These are phyloP conservation scores for Orbilia quercus DNA, from an alignment of 2,329 filamentous ascomycete genomes.

Conservation along the genomic window DNA sequence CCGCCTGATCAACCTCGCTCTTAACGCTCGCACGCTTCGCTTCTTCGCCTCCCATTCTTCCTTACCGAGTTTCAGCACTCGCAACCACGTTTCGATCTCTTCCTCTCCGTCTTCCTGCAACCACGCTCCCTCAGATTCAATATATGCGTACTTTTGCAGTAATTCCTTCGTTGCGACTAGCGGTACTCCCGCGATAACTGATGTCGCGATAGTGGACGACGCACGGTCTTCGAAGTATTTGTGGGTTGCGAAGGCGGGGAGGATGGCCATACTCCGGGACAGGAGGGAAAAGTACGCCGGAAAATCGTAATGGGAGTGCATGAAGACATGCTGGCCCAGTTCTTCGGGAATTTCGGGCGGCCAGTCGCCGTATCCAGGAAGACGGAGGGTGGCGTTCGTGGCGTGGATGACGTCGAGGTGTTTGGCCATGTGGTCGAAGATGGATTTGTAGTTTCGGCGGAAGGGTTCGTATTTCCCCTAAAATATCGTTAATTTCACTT, in stretches of 20 bases:
- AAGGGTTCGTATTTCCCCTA: slow-evolving; percentile 60
- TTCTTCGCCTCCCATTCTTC: slow-evolving; percentile 73
- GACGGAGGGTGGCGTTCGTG: slow-evolving; percentile 57
- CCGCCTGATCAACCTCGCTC: slow-evolving; percentile 34
- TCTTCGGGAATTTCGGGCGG: slow-evolving; percentile 58
- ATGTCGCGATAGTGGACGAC: slow-evolving; percentile 59
- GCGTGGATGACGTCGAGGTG: slow-evolving; percentile 36
- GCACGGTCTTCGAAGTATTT: slow-evolving; percentile 61
- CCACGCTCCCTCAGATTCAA: slow-evolving; percentile 59
- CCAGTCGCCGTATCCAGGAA: slow-evolving; percentile 58
- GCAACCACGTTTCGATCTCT: slow-evolving; percentile 59
- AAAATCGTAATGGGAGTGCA: slow-evolving; percentile 59
- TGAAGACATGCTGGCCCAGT: slow-evolving; percentile 57
- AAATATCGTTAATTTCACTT: slow-evolving; percentile 51
- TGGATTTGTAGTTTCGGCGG: slow-evolving; percentile 59
- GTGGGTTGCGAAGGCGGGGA: slow-evolving; percentile 60
- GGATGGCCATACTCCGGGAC: slow-evolving; percentile 59
- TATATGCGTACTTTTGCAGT: slow-evolving; percentile 59
- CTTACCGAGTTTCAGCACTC: slow-evolving; percentile 66
- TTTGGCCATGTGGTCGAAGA: slow-evolving; percentile 58
- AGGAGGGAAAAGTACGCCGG: slow-evolving; percentile 60
- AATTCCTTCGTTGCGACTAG: slow-evolving; percentile 59
- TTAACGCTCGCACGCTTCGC: slow-evolving; percentile 33
- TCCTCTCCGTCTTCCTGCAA: slow-evolving; percentile 58
- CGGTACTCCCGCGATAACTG: slow-evolving; percentile 60